A percentile compares a stretch with the other conserved stretches of the same genome.
These are phyloP conservation scores for Saccharomycopsis sp. DNA, from an alignment of 805 yeast genomes.

Conservation along the genomic window DNA sequence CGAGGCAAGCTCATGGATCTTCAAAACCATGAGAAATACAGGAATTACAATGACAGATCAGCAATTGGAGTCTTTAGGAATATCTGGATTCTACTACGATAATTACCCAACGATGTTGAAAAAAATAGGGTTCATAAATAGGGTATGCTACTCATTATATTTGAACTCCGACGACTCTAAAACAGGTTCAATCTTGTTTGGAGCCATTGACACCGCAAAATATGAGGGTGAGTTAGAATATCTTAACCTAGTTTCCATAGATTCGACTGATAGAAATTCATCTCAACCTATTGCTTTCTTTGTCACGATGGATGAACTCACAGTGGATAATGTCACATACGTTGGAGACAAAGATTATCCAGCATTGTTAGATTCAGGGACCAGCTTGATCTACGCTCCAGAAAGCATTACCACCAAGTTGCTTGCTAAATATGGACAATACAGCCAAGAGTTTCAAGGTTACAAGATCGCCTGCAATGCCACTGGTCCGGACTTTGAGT, in stretches of 20 bases:
- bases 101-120: constrained; percentile 62
- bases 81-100: constrained; percentile 27
- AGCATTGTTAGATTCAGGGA: constrained; percentile 10
- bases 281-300: constrained; percentile 45
- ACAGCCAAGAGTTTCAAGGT: background rate
- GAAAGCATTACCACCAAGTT: background rate
- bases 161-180: constrained; percentile 34
- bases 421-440: background rate
- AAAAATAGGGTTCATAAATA: constrained; percentile 47
- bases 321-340: background rate
- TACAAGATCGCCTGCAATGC: background rate
- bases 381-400: constrained; percentile 4
- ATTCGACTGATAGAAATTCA: constrained; percentile 25
- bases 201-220: background rate
- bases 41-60: background rate
- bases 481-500: constrained; percentile 4
- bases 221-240: background rate
- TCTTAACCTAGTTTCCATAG: background rate
- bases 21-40: constrained; percentile 32
- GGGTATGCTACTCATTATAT: constrained; percentile 55
- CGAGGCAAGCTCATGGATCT: constrained; percentile 26
- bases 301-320: constrained; percentile 25
- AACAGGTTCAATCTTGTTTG: constrained; percentile 51
- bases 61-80: constrained; percentile 50
- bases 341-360: constrained; percentile 4